These are phyloP conservation scores for Hibiscus syriacus DNA, from an alignment of 345 rosid genomes.

Conservation along the genomic window DNA sequence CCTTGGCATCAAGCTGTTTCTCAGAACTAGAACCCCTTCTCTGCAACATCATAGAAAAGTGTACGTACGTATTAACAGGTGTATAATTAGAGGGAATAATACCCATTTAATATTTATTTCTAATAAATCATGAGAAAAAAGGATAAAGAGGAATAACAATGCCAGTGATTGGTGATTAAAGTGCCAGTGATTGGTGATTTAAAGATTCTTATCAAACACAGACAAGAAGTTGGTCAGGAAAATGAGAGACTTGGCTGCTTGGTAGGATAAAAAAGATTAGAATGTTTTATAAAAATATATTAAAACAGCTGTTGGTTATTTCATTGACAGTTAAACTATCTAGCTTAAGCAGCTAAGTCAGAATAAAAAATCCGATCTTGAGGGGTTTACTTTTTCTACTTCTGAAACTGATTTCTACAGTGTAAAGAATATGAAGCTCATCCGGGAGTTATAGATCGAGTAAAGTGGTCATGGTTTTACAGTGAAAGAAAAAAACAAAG, in stretches of 20 bases:
- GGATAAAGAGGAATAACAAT: not conserved
- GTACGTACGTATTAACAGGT: not conserved
- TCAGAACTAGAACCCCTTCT: conserved; percentile 79
- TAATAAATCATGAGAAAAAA: not conserved
- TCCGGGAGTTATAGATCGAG: no score
- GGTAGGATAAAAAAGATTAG: not conserved
- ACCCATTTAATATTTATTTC: not conserved
- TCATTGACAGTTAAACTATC: not conserved
- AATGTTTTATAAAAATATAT: not conserved
- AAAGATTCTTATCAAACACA: not conserved
- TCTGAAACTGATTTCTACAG: no score
- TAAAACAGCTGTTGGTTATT: no score
- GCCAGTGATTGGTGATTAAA: no score
- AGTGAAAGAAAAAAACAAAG: not conserved
- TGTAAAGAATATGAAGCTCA: conserved; percentile 15
- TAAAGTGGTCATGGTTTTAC: conserved; percentile 12
- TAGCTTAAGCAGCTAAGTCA: not conserved
- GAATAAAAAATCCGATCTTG: no score
- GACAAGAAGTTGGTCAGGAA: conserved; percentile 11
- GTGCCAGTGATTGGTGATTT: conserved; percentile 10
- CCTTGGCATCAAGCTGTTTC: conserved; percentile 92
- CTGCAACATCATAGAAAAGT: conserved; percentile 38
- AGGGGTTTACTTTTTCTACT: no score
- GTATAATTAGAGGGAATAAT: not conserved
- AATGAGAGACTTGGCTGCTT: conserved; percentile 12